Base-by-base conservation (phyloP, 148 eudicot genomes). In the Gaultheria prostrata region DNA sequence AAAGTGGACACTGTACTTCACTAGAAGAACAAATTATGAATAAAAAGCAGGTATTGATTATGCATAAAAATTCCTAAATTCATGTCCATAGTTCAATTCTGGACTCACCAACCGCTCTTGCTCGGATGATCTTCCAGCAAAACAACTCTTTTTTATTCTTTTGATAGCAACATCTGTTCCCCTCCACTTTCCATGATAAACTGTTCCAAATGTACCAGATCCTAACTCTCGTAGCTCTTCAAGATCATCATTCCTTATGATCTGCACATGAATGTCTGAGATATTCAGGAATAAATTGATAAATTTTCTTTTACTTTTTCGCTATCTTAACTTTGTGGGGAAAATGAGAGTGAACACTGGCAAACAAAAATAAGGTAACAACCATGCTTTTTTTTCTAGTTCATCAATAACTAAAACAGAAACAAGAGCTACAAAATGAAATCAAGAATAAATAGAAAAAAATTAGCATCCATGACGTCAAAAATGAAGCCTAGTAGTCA, bases 131-230 rank as follows among this genome's bases (percentile, higher is more conserved):
- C 95, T 89, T 53, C 98, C 99, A 69, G 98, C 91, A 82, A 96
- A 96, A 85, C 98, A 96, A 74, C 99, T 93, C 88, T 93, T 93
- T 84, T 94, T 96, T 12, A 96, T 94, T 91, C 95, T 90, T 90
- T 96, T 96, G 76, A 96, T 96, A 78, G 99, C 99, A 89, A 96
- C 95, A 90, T 94, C 99, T 46, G 98, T 87, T 85, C 99, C 99
- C 79, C 99, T 93, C 99, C 99, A 96, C 83, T 91, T 96, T 56
- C 99, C 99, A 85, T 96, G 99, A 89, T 91, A 96, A 67, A 96
- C 99, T 69, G 99, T 96, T 86, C 99, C 99, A 89, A 89, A 96
- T 0, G 98, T 96, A 89, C 99, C 99, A 49, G 99, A 94, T 83
- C 99, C 99, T 77, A 94, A 87, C 88, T 96, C 99, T 83, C 86